Conservation (phyloP, 192 early-diverging fungal species). For the Coemansia sp. region DNA sequence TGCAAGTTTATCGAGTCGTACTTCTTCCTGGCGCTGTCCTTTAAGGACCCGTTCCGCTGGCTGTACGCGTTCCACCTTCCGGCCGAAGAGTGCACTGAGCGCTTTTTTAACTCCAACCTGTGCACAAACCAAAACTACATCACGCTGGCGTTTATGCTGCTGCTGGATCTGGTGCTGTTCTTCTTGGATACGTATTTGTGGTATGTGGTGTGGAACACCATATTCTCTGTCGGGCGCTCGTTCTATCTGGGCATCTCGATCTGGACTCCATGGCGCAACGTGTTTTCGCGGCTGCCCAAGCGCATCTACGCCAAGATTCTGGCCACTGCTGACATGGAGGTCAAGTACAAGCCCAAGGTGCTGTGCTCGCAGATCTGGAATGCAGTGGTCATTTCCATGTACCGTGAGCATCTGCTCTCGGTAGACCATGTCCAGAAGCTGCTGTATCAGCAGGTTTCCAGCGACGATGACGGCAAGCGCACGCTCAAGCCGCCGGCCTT, state of each 20-base stretch:
- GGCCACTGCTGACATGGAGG: slow-evolving; percentile 68
- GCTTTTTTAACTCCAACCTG: slow-evolving; percentile 55
- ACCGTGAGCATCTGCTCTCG: slow-evolving; percentile 72
- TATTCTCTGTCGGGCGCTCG: slow-evolving; percentile 73
- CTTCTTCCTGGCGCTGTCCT: slow-evolving; percentile 78
- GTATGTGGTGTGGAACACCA: slow-evolving; percentile 83
- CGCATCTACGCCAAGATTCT: slow-evolving; percentile 76
- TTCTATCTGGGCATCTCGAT: slow-evolving; percentile 78
- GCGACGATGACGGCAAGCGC: slow-evolving; percentile 64
- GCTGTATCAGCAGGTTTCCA: slow-evolving; percentile 69
- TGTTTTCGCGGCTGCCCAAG: slow-evolving; percentile 75
- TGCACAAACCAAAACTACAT: slow-evolving; percentile 68
- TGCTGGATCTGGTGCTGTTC: slow-evolving; percentile 71
- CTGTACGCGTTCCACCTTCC: slow-evolving; percentile 57
- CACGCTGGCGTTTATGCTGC: slow-evolving; percentile 70
- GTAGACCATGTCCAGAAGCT: slow-evolving; percentile 72
- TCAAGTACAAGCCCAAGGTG: slow-evolving; percentile 76
- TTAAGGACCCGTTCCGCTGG: slow-evolving; percentile 69
- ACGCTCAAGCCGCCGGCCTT: slow-evolving; percentile 71
- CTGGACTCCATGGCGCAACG: slow-evolving; percentile 80
- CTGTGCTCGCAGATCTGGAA: slow-evolving; percentile 83
- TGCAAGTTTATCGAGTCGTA: slow-evolving; percentile 81
- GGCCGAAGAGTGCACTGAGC: slow-evolving; percentile 60
- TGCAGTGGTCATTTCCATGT: slow-evolving; percentile 80
- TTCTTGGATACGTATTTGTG: slow-evolving; percentile 86